Conservation (phyloP, 1,284 basidiomycete genomes). For the Puccinia hordei region DNA sequence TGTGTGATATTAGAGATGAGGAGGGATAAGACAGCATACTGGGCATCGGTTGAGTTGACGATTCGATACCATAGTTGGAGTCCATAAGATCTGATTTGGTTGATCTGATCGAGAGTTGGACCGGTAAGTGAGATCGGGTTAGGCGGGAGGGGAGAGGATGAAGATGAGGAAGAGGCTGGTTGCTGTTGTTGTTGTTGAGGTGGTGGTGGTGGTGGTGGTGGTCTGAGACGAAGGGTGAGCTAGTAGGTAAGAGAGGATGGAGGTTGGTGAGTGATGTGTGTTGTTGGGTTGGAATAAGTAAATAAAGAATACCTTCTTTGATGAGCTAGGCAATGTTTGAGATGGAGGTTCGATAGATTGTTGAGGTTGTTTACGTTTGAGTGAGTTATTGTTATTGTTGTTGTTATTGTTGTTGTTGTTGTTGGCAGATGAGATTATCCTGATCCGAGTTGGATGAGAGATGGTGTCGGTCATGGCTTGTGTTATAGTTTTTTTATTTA, state of each 20-base stretch:
- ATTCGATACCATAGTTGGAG: constrained; percentile 37
- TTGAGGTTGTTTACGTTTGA: constrained; percentile 14
- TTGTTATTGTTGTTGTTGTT: neutral
- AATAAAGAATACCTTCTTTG: neutral
- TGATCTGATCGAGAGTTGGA: constrained; percentile 6
- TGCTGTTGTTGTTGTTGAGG: neutral
- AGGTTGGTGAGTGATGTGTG: neutral
- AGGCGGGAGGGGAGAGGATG: neutral
- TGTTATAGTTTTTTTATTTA: too few relatives aligned
- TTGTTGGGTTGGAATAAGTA: neutral
- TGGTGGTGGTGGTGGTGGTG: neutral
- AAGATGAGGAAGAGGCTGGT: neutral
- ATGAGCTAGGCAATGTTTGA: neutral
- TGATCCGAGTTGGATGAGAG: neutral
- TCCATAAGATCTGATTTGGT: constrained; percentile 24
- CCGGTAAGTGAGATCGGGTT: neutral
- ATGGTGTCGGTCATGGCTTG: neutral
- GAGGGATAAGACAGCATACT: constrained; percentile 7
- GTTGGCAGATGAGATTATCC: neutral
- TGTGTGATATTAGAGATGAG: neutral
- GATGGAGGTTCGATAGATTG: neutral
- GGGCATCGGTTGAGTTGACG: constrained; percentile 41
- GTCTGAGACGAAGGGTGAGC: constrained; percentile 24
- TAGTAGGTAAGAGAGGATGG: neutral
- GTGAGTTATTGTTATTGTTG: neutral